phyloP scores from a whole-genome alignment of 2,329 filamentous ascomycete species.

The Monosporascus sp. region DNA sequence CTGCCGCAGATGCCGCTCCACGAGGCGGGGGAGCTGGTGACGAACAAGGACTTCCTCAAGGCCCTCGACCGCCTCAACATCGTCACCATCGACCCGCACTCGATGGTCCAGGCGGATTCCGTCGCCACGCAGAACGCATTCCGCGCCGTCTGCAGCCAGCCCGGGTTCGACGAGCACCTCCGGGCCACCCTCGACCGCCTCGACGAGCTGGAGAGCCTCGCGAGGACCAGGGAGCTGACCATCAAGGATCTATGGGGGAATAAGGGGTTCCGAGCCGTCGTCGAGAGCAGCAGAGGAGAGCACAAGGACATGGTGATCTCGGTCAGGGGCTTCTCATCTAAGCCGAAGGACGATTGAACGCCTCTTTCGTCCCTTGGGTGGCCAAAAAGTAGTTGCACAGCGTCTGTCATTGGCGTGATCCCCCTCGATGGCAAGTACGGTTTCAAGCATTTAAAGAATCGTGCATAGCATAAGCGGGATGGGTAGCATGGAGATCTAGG shows the following conservation, averaged over 20 bases:
- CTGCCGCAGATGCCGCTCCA: conserved; percentile 46
- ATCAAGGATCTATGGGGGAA: conserved; percentile 38
- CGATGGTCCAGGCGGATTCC: conserved; percentile 50
- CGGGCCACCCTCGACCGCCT: conserved; percentile 49
- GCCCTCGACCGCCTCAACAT: conserved; percentile 52
- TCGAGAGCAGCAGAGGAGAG: background rate
- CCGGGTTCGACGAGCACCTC: conserved; percentile 48
- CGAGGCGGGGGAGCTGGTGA: conserved; percentile 48
- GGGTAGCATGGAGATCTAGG: no score
- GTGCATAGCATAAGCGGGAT: no score
- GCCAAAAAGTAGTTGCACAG: no score
- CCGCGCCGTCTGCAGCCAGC: conserved; percentile 42
- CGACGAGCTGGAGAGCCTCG: conserved; percentile 46
- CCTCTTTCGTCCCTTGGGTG: no score
- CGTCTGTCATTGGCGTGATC: no score
- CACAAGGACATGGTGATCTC: conserved; percentile 1
- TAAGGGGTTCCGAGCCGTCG: conserved; percentile 10
- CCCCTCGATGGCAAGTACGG: no score
- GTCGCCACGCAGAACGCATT: conserved; percentile 56
- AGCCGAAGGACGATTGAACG: background rate
- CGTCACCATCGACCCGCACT: conserved; percentile 51
- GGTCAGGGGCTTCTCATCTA: background rate
- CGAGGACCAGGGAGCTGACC: conserved; percentile 49
- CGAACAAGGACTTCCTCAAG: conserved; percentile 51
- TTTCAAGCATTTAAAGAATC: no score